Percentiles rank a stretch among this genome's conserved stretches.
Conservation (phyloP, 2,329 filamentous ascomycete genomes). For the Colletotrichum limetticola region DNA sequence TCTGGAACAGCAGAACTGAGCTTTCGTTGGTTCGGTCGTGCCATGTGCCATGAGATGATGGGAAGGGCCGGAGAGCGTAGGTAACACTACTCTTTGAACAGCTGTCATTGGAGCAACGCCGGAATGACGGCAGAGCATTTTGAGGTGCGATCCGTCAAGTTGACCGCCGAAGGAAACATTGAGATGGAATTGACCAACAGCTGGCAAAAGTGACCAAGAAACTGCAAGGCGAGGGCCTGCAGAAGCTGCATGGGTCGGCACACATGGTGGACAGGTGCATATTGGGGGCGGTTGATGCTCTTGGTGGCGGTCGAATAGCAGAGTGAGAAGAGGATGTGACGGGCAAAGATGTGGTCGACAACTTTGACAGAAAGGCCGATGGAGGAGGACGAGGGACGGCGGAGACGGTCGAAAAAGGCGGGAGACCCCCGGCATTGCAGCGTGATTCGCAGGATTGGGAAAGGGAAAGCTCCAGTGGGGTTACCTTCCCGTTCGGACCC, state of each 20-base stretch:
- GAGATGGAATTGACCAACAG: slow-evolving; percentile 28
- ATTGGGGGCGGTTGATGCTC: slow-evolving; percentile 23
- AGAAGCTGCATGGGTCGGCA: slow-evolving; percentile 17
- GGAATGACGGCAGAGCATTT: slow-evolving; percentile 4
- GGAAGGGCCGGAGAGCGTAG: neutral
- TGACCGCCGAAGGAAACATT: slow-evolving; percentile 15
- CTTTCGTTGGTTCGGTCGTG: neutral
- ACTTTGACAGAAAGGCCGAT: slow-evolving; percentile 9
- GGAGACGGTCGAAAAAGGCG: neutral
- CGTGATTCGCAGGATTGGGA: slow-evolving; percentile 18
- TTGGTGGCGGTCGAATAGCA: slow-evolving; percentile 29
- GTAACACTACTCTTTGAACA: neutral
- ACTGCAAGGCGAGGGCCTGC: slow-evolving; percentile 19
- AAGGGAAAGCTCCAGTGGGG: slow-evolving; percentile 24
- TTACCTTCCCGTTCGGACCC: slow-evolving; percentile 10
- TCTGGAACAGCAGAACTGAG: neutral
- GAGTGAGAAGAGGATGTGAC: slow-evolving; percentile 16
- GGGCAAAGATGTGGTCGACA: slow-evolving; percentile 18
- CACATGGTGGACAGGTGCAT: slow-evolving; percentile 17
- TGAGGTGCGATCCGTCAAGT: neutral
- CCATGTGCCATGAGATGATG: neutral
- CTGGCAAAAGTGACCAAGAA: slow-evolving; percentile 1
- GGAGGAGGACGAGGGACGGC: neutral
- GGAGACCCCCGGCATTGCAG: slow-evolving; percentile 8
- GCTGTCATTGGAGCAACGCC: slow-evolving; percentile 6